Percentiles rank a stretch among this genome's conserved stretches.
These are phyloP conservation scores for Debaryomyces fabryi DNA, from an alignment of 1,139 yeast genomes.

Conservation along the genomic window DNA sequence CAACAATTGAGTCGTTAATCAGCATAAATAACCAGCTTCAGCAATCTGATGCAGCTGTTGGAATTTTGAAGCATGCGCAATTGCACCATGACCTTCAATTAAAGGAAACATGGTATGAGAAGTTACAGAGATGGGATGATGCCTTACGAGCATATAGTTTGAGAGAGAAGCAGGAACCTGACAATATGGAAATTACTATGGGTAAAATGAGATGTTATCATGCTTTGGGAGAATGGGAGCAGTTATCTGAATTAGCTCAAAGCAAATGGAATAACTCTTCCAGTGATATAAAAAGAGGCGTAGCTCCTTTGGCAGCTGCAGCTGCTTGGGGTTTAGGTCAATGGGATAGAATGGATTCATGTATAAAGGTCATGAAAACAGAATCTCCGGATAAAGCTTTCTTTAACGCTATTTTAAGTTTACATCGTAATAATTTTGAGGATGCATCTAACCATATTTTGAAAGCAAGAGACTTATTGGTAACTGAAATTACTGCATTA, in stretches of 20 bases:
- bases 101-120: conserved; percentile 97
- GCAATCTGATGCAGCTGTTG: conserved; percentile 97
- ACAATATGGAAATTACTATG: conserved; percentile 79
- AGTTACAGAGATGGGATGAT: conserved; percentile 97
- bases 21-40: conserved; percentile 92
- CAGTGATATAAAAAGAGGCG: conserved; percentile 74
- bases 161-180: conserved; percentile 60
- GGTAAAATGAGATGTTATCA: conserved; percentile 98
- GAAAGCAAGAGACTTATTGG: conserved; percentile 84
- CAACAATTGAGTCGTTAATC: conserved; percentile 89
- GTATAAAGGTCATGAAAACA: conserved; percentile 83
- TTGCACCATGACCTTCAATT: conserved; percentile 88
- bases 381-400: conserved; percentile 95
- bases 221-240: conserved; percentile 98
- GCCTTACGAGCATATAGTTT: conserved; percentile 88
- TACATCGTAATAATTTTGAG: conserved; percentile 84
- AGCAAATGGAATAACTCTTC: conserved; percentile 81
- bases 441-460: conserved; percentile 80
- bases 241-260: conserved; percentile 80
- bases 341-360: conserved; percentile 96
- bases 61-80: conserved; percentile 94
- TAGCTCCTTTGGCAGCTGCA: conserved; percentile 98
- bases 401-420: conserved; percentile 83
- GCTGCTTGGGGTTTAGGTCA: conserved; percentile 99
- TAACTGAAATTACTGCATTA: conserved; percentile 91